Base-by-base conservation (phyloP, 192 early-diverging fungal species). In the Spinellus fusiger region DNA sequence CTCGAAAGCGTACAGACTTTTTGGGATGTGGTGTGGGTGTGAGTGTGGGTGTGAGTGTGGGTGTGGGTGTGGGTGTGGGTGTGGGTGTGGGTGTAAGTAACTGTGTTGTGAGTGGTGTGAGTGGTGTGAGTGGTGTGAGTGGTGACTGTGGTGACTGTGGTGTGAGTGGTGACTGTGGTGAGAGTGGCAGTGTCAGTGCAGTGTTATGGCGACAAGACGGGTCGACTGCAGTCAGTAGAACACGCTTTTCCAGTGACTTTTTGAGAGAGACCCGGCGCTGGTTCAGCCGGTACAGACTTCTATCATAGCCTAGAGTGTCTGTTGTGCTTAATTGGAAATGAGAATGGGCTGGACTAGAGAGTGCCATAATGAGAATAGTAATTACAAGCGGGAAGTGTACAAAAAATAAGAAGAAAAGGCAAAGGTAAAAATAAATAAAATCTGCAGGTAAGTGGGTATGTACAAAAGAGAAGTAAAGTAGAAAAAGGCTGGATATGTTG, bases 1-100 rank as follows among this genome's bases (percentile, higher is more conserved):
- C 59, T 51, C 59, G 49, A 23, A 61, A 61, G 27, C 59, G 28
- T 26, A 61, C 59, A 9, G 59, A 51, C 29, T 61, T 61, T 9
- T 61, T 61, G n/a, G n/a, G n/a, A n/a, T 25, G 29, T 28, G 49
- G 29, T 60, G 28, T 6, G 15, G 3, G n/a, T 25, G 22, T 44
- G 20, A 5, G 18, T 18, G 9, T 23, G 26, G 4, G 18, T 37
- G 18, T 57, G 33, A 16, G 32, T 49, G 18, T 15, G 47, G 5
- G 22, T 49, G 18, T 32, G 16, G 12, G 28, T 54, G 5, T 3
- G 23, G 4, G 32, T 23, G 13, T 23, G 32, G 9, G 58, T 25
- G 22, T 44, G 20, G 2, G 18, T 18, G 9, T 23, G 26, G 4
- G 18, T 37, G 18, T 57, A 25, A 16, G 32, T 49, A 22, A 18